Evolutionary conservation across 1,139 yeast species (phyloP).

Genomic region (Pneumocystis murina): DNA sequence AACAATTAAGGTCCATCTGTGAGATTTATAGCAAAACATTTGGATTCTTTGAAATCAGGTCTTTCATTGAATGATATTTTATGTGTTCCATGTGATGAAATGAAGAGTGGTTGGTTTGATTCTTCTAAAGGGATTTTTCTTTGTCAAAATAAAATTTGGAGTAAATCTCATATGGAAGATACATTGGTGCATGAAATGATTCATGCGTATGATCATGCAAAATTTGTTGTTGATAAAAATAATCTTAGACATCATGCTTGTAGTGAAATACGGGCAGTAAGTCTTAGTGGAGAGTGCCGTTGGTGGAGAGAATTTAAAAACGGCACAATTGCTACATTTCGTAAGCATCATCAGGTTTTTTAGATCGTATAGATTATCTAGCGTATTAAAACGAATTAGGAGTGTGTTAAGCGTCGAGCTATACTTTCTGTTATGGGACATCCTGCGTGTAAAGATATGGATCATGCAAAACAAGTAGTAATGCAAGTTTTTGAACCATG

Average conservation of each 20-base stretch:
- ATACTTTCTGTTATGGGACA: constrained; percentile 68
- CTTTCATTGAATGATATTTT: constrained; percentile 37
- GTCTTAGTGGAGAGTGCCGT: constrained; percentile 89
- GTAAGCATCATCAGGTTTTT: constrained; percentile 61
- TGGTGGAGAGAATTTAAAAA: constrained; percentile 57
- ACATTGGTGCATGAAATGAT: constrained; percentile 83
- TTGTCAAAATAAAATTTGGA: constrained; percentile 70
- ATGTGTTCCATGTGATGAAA: constrained; percentile 75
- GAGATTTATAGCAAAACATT: constrained; percentile 73
- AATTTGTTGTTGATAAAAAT: constrained; percentile 71
- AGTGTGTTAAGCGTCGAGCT: constrained; percentile 81
- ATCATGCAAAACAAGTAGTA: constrained; percentile 66
- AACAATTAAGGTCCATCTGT: constrained; percentile 53
- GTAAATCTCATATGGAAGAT: constrained; percentile 77
- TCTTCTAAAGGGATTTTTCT: constrained; percentile 75
- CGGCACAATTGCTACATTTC: constrained; percentile 42
- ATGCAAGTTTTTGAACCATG: constrained; percentile 85
- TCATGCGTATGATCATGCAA: constrained; percentile 82
- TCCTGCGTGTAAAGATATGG: constrained; percentile 58
- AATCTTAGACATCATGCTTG: constrained; percentile 90
- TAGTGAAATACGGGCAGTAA: constrained; percentile 74
- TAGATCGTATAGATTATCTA: neutral
- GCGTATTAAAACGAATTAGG: neutral
- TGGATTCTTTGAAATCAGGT: constrained; percentile 53
- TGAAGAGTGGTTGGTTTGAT: constrained; percentile 85